A percentile compares a stretch with the other conserved stretches of the same genome.
Conservation (phyloP, 495 filamentous ascomycete species). For the Cercophora newfieldiana region DNA sequence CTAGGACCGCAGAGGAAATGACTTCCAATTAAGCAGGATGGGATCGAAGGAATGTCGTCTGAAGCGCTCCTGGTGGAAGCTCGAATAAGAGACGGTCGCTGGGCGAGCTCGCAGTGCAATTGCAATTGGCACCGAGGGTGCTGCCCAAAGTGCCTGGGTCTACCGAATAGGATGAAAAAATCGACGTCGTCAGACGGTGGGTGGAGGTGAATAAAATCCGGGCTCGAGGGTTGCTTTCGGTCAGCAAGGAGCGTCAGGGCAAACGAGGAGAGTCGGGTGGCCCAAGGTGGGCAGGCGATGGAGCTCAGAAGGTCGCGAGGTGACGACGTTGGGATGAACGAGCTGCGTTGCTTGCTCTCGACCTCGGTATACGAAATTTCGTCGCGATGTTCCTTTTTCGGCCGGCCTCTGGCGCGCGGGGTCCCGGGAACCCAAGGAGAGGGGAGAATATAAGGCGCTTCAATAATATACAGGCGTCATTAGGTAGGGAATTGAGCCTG, state of each 20-base stretch:
- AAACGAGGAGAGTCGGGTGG: constrained; percentile 12
- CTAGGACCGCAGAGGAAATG: not conserved
- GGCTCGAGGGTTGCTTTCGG: constrained; percentile 8
- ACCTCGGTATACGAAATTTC: not conserved
- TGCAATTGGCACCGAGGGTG: constrained; percentile 24
- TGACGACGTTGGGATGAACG: constrained; percentile 5
- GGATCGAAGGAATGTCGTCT: constrained; percentile 26
- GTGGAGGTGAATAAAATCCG: constrained; percentile 14
- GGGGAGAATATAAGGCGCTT: constrained; percentile 21
- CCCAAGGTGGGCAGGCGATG: constrained; percentile 6
- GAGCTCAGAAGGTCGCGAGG: constrained; percentile 1
- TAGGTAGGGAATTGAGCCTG: constrained; percentile 32
- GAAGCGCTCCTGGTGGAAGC: constrained; percentile 13
- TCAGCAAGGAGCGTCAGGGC: constrained; percentile 21
- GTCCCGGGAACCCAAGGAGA: constrained; percentile 19
- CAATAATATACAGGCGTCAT: constrained; percentile 40
- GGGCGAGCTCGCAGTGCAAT: constrained; percentile 21
- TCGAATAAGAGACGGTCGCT: not conserved
- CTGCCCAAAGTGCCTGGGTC: constrained; percentile 14
- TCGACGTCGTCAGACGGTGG: constrained; percentile 20
- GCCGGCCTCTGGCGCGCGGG: constrained; percentile 1
- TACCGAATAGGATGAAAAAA: constrained; percentile 10
- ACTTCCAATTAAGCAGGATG: constrained; percentile 21
- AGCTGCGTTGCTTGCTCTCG: not conserved
- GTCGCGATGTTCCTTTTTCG: not conserved